phyloP scores from a whole-genome alignment of 441 rosid species.

The Macaranga tanarius region DNA sequence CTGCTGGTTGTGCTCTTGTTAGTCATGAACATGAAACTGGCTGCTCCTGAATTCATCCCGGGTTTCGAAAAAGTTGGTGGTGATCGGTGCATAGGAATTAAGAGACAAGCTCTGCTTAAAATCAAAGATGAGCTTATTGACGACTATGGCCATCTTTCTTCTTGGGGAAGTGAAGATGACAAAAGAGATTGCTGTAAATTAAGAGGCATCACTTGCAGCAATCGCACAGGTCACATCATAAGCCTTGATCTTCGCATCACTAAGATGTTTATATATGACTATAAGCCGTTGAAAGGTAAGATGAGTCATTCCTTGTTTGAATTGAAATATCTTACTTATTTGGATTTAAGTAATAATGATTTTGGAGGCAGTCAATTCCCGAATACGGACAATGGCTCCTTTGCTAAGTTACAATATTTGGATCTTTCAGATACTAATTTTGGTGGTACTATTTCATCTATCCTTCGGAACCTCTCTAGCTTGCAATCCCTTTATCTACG shows the following conservation, averaged over 20 bases:
- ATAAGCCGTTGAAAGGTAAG: background rate
- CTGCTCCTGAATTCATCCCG: background rate
- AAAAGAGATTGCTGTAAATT: conserved; percentile 30
- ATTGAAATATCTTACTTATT: conserved; percentile 10
- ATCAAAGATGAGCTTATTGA: conserved; percentile 6
- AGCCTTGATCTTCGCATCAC: background rate
- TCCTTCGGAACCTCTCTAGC: too few relatives aligned
- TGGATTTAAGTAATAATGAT: too few relatives aligned
- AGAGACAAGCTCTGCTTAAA: conserved; percentile 17
- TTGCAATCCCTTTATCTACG: conserved; percentile 20
- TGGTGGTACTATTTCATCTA: conserved; percentile 12
- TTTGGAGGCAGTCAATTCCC: background rate
- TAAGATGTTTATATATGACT: too few relatives aligned
- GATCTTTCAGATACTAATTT: conserved; percentile 11
- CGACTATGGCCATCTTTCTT: conserved; percentile 5
- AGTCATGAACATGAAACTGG: background rate
- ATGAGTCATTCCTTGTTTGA: conserved; percentile 14
- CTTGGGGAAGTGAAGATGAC: conserved; percentile 17
- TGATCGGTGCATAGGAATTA: background rate
- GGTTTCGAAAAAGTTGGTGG: background rate
- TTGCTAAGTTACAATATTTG: conserved; percentile 1
- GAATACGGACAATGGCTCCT: background rate
- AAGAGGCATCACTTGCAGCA: conserved; percentile 19
- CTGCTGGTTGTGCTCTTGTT: background rate
- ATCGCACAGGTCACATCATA: conserved; percentile 6